Evolutionary conservation across 2,329 filamentous ascomycete species (phyloP).

Genomic region (Teratosphaeriaceae sp.): DNA sequence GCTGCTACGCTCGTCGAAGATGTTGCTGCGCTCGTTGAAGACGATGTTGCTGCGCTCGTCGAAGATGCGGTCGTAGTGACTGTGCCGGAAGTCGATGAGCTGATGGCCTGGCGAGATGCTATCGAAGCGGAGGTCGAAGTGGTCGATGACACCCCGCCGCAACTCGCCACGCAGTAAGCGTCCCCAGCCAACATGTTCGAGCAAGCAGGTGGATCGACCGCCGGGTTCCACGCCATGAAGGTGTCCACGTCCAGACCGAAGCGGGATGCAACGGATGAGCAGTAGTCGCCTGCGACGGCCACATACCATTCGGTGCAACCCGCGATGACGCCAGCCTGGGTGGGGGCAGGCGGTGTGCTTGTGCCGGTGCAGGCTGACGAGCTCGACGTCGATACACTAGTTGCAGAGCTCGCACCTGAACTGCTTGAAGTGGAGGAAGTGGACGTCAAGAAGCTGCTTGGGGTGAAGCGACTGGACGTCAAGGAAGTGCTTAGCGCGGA

Average conservation of each 20-base stretch:
- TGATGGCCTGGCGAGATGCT: not conserved
- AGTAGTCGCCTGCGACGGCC: conserved; percentile 18
- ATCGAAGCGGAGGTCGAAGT: not conserved
- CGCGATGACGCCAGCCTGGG: conserved; percentile 17
- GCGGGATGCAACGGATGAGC: conserved; percentile 14
- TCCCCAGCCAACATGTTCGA: conserved; percentile 15
- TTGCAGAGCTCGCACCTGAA: not conserved
- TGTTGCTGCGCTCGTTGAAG: conserved; percentile 1
- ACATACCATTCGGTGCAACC: conserved; percentile 23
- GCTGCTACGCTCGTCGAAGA: conserved; percentile 6
- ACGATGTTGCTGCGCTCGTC: not conserved
- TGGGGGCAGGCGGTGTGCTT: conserved; percentile 16
- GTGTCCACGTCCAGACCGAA: conserved; percentile 14
- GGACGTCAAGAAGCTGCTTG: not conserved
- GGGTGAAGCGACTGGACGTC: too few species aligned
- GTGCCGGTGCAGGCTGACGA: conserved; percentile 1
- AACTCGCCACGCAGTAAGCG: conserved; percentile 22
- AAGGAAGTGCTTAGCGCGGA: too few species aligned
- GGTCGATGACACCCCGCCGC: not conserved
- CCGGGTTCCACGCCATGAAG: conserved; percentile 23
- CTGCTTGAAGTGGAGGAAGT: not conserved
- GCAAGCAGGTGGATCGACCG: conserved; percentile 17
- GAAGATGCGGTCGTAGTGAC: not conserved
- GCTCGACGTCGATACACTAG: not conserved
- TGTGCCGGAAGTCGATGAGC: not conserved